A percentile compares a stretch with the other conserved stretches of the same genome.
These are phyloP conservation scores for Moesziomyces aphidis DNA, from an alignment of 1,284 basidiomycete genomes.

Conservation along the genomic window DNA sequence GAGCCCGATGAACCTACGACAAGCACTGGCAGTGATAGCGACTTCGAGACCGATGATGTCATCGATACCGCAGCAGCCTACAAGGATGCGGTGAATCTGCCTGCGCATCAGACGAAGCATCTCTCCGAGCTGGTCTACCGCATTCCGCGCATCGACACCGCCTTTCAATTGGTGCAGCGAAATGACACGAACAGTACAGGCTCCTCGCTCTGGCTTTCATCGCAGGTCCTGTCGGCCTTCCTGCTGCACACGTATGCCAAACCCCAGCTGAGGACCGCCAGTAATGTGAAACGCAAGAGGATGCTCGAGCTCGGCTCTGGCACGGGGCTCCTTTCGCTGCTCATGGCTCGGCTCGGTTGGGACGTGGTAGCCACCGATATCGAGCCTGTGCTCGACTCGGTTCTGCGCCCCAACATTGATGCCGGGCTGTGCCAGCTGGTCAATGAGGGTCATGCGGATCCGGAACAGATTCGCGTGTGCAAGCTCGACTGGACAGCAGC, in stretches of 20 bases:
- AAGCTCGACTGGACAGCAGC: conserved; percentile 73
- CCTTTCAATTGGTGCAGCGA: conserved; percentile 24
- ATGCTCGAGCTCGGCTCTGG: conserved; percentile 44
- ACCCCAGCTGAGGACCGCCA: background rate
- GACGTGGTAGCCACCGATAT: conserved; percentile 84
- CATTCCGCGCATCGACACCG: conserved; percentile 29
- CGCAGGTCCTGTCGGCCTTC: conserved; percentile 44
- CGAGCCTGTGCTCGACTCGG: conserved; percentile 75
- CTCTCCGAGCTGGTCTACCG: conserved; percentile 35
- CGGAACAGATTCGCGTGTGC: conserved; percentile 71
- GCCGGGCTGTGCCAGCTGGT: conserved; percentile 68
- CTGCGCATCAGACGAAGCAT: conserved; percentile 49
- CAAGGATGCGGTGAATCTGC: conserved; percentile 33
- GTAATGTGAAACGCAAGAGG: background rate
- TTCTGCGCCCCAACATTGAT: conserved; percentile 77
- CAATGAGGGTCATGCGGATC: background rate
- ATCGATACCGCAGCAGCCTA: background rate
- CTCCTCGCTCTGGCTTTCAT: conserved; percentile 51
- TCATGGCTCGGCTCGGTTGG: conserved; percentile 78
- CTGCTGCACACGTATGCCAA: conserved; percentile 29
- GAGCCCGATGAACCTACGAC: background rate
- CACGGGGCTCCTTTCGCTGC: conserved; percentile 70
- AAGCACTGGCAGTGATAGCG: conserved; percentile 3
- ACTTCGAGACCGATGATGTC: background rate
- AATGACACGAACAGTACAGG: conserved; percentile 51